These are phyloP conservation scores for Picea sitchensis DNA, from an alignment of 75 land plant genomes.

Conservation along the genomic window DNA sequence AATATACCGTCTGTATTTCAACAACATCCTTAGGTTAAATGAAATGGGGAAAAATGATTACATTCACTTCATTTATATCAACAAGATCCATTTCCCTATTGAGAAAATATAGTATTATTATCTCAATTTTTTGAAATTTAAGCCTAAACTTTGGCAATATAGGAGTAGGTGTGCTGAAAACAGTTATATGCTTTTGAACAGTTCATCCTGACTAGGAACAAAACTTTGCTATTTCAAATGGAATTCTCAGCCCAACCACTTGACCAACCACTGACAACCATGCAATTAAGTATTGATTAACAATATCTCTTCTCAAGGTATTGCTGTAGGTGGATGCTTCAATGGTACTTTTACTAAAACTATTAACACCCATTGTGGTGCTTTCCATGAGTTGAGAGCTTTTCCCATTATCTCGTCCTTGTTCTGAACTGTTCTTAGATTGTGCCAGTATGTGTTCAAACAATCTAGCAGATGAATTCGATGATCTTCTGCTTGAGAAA, in stretches of 20 bases:
- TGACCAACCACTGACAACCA: constrained; percentile 84
- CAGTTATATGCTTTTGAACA: not conserved
- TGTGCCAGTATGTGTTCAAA: constrained; percentile 5
- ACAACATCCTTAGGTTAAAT: too few species aligned
- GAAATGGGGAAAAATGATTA: too few species aligned
- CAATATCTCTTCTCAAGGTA: constrained; percentile 4
- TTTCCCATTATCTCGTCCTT: not conserved
- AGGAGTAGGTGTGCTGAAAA: not conserved
- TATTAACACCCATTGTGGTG: not conserved
- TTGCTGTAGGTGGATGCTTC: not conserved
- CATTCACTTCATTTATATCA: not conserved
- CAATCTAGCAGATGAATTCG: not conserved
- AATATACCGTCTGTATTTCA: too few species aligned
- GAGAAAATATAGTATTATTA: not conserved
- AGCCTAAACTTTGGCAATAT: not conserved
- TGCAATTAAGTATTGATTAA: constrained; percentile 41
- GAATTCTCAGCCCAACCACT: constrained; percentile 60
- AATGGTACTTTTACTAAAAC: not conserved
- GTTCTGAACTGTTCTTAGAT: not conserved
- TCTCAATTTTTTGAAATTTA: not conserved
- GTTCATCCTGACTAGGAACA: not conserved
- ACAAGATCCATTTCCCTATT: not conserved
- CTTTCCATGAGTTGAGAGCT: not conserved
- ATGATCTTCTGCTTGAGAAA: constrained; percentile 11
- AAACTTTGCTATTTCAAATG: constrained; percentile 35